Conservation (phyloP, 1,284 basidiomycete species). For the Trametes hirsuta region DNA sequence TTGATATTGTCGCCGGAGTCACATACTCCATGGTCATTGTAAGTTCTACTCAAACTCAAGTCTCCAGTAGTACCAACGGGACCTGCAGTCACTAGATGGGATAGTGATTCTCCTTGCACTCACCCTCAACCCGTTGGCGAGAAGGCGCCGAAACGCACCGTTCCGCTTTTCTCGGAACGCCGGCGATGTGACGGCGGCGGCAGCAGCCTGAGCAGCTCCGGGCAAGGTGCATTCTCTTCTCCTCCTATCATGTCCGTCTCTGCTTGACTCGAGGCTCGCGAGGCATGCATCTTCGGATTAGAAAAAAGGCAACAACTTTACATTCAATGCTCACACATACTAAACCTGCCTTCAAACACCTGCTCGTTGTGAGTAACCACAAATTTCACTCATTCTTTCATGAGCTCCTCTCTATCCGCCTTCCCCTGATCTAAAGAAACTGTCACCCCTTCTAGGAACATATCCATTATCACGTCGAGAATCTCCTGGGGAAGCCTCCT, state of each 20-base stretch:
- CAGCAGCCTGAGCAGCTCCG: no score
- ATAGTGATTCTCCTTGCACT: conserved; percentile 59
- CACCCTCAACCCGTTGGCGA: conserved; percentile 59
- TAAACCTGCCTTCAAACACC: not conserved
- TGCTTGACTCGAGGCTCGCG: no score
- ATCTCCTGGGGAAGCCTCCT: conserved; percentile 11
- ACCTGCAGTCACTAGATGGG: conserved; percentile 55
- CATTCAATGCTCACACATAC: conserved; percentile 6
- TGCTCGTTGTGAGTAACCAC: not conserved
- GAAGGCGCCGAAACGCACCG: conserved; percentile 16
- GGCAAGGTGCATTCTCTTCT: not conserved
- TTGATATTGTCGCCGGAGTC: conserved; percentile 70
- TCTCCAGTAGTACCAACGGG: no score
- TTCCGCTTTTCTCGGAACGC: conserved; percentile 8
- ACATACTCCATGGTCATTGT: conserved; percentile 66
- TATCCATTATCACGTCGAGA: not conserved
- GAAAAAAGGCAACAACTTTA: no score
- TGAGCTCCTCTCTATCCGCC: conserved; percentile 18
- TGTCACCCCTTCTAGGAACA: not conserved
- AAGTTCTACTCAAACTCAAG: conserved; percentile 18
- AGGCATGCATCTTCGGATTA: no score
- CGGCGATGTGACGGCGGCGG: not conserved
- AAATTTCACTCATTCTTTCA: conserved; percentile 1
- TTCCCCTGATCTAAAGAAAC: not conserved
- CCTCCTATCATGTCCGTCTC: no score